Conservation (phyloP, 176 grass and related monocot genomes). For the Triticum turgidum region DNA sequence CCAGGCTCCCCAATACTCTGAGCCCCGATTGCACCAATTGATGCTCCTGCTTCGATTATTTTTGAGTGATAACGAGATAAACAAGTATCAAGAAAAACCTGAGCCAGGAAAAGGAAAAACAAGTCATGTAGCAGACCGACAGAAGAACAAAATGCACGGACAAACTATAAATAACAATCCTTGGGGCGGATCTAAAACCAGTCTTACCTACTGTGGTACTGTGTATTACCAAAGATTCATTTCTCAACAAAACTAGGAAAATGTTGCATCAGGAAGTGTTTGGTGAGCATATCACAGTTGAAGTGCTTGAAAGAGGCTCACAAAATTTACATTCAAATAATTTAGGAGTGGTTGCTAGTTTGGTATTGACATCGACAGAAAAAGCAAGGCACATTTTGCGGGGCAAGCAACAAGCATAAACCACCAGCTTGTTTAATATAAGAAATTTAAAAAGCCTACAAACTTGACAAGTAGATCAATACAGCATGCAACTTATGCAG, state of each 20-base stretch:
- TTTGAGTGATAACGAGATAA: conserved; percentile 86
- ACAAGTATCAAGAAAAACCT: conserved; percentile 97
- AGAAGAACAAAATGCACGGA: conserved; percentile 3
- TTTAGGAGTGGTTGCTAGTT: not conserved
- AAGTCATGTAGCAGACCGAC: not conserved
- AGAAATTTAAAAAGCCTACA: not conserved
- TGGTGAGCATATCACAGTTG: not conserved
- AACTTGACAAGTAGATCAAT: not conserved
- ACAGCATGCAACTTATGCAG: not conserved
- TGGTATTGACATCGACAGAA: not conserved
- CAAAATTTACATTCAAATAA: not conserved
- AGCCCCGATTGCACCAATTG: conserved; percentile 92
- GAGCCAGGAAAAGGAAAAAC: conserved; percentile 17
- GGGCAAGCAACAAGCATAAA: conserved; percentile 3
- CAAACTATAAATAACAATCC: not conserved
- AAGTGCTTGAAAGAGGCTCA: not conserved
- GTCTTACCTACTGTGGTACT: not conserved
- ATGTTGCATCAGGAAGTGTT: not conserved
- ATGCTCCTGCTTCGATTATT: conserved; percentile 85
- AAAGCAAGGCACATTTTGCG: not conserved
- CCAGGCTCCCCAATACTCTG: conserved; percentile 99
- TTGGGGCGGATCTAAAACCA: not conserved
- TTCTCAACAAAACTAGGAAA: conserved; percentile 13
- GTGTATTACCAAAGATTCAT: conserved; percentile 16
- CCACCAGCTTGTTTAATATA: not conserved